Percentiles rank a stretch among this genome's conserved stretches.
These are phyloP conservation scores for Penicillium concentricum DNA, from an alignment of 2,329 filamentous ascomycete genomes.

Conservation along the genomic window DNA sequence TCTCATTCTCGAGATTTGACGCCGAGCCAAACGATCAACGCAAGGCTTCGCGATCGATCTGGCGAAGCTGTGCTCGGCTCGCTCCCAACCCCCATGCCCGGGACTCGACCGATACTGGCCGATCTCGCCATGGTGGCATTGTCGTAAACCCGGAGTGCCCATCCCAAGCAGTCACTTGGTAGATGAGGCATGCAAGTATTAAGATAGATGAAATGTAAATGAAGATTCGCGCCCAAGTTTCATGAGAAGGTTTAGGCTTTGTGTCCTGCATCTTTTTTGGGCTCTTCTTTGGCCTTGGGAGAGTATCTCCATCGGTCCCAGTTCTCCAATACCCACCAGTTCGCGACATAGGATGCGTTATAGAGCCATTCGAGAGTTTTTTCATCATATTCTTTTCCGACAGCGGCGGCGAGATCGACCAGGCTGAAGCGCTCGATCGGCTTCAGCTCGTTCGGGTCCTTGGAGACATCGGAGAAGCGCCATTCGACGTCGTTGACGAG, in stretches of 20 bases:
- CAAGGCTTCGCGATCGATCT: background rate
- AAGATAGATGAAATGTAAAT: slow-evolving; percentile 5
- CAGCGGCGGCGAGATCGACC: slow-evolving; percentile 19
- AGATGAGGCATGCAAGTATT: slow-evolving; percentile 9
- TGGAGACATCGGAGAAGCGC: slow-evolving; percentile 31
- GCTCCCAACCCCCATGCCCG: background rate
- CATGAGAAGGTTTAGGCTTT: background rate
- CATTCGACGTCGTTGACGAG: slow-evolving; percentile 33
- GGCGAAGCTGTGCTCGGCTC: background rate
- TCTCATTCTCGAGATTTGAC: background rate
- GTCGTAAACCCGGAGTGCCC: slow-evolving; percentile 4
- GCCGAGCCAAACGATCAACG: background rate
- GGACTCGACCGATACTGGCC: background rate
- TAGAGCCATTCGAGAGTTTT: slow-evolving; percentile 24
- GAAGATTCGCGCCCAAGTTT: background rate
- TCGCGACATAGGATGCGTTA: slow-evolving; percentile 28
- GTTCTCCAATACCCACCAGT: slow-evolving; percentile 34
- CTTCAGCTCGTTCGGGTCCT: slow-evolving; percentile 26
- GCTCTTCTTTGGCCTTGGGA: slow-evolving; percentile 1
- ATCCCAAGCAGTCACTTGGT: slow-evolving; percentile 1
- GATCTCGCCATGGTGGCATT: background rate
- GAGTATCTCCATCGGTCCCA: slow-evolving; percentile 23
- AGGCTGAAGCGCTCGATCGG: slow-evolving; percentile 27
- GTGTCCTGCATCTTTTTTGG: background rate
- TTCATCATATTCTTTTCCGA: slow-evolving; percentile 20